Base-by-base conservation (phyloP, 1,139 yeast genomes). In the Geotrichum citri-aurantii region DNA sequence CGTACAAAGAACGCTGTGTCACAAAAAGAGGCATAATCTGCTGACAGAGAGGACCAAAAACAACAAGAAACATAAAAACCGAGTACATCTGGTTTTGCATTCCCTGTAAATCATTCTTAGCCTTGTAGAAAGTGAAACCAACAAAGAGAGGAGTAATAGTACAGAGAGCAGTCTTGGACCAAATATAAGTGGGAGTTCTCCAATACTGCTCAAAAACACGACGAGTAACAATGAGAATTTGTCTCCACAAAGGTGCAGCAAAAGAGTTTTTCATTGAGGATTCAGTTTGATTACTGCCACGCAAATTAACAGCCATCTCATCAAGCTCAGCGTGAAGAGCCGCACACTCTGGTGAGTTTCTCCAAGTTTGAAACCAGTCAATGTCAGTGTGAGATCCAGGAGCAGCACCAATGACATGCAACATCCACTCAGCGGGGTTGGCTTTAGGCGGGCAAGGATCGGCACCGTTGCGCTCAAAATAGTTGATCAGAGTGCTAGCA, bases 371-470 rank as follows among this genome's bases (percentile, higher is more conserved):
- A 63, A 79, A 77, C 71, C 83, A 86, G 69, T 86, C 86, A 65
- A 81, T 81, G 52, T 76, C 79, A 42, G 89, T 87, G 61, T 78
- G 80, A 37, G 88, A 80, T 29, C 90, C 91, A 4, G 92, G 91
- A 33, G 91, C 92, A 49, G 91, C 91, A 58, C 91, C 91, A 69
- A 86, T 85, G 59, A 85, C 88, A 64, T 83, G 85, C 66, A 86
- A 76, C 89, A 86, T 86, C 90, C 90, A 86, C 70, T 86, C 93
- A 3, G 92, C 92, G 11, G 92, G 93, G 66, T 86, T 86, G 11
- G 88, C 90, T 54, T 79, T 81, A 23, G 77, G 75, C 10, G 90
- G 90, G 73, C 88, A 85, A 53, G 82, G 82, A 27, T 69, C 71
- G 33, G 91, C 85, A 50, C 93, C 93, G 66, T 86, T 73, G 17